Evolutionary conservation across 352 stramenopile genomes (phyloP), one percentile per base, ranked within the genome.

Genomic region (Pelagophyceae sp.): DNA sequence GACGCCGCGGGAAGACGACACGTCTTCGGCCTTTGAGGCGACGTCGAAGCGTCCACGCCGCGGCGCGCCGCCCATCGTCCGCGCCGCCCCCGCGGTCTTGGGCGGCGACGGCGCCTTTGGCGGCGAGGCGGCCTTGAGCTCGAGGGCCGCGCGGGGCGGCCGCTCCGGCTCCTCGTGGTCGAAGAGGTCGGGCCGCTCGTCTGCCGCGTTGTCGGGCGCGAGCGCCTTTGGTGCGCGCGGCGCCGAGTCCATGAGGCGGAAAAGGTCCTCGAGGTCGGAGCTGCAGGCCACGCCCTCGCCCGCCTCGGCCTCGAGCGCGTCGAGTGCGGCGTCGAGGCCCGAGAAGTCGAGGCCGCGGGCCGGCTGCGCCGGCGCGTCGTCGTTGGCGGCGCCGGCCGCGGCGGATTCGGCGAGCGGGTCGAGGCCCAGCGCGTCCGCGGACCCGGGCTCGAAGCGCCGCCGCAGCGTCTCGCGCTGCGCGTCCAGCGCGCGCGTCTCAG

Each of bases 201-300:
- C n/a, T n/a, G n/a, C n/a, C n/a, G n/a, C n/a, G n/a, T n/a, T n/a
- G n/a, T n/a, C n/a, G n/a, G n/a, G n/a, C n/a, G n/a, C n/a, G n/a
- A n/a, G n/a, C n/a, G n/a, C n/a, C n/a, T n/a, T n/a, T 3, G 61
- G 33, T 3, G 17, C 11, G 15, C 29, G 37, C 3, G 61, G 61
- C 61, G 61, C 61, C 61, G 61, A 17, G 61, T 71, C 61, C 61
- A 71, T 37, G 31, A 71, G 61, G 15, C n/a, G n/a, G 61, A 71
- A 71, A 31, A 71, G 61, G 3, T 71, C 61, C 3, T 6, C 33
- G 29, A 71, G 61, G n/a, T 71, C 61, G 61, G 11, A 3, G 3
- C 3, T 29, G 15, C 19, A 15, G n/a, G 1, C 45, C 45, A 11
- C 29, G 15, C 2, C 54, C 15, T 31, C 54, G 29, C 61, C n/a